Evolutionary conservation across 148 eudicot species (phyloP), one percentile per base, ranked within the genome.

Genomic region (Chenopodium berlandieri): DNA sequence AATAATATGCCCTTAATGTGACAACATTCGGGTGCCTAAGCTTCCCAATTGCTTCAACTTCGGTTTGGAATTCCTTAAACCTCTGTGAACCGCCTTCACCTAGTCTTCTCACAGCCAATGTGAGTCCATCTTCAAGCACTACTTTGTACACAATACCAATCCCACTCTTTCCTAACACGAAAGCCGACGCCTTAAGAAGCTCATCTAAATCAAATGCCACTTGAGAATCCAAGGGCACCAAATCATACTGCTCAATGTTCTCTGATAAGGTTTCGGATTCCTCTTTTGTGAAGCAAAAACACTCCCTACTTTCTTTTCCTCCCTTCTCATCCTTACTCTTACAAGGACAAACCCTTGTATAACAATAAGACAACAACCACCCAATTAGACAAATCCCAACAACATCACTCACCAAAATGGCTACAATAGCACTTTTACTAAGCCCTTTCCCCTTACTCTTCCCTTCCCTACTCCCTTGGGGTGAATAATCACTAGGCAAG

Each of bases 71-170:
- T 81, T 96, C 99, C 84, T 92, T 96, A 75, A 94, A 90, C 85
- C 98, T 85, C 81, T 96, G 98, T 2, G 97, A 91, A 76, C 98
- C 99, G 6, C 99, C 99, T 89, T 96, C 99, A 10, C 99, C 99
- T 60, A 96, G 83, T 84, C 99, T 88, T 82, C 99, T 92, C 46
- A 96, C 99, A 32, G 99, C 98, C 80, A 96, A 88, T 9, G 88
- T 90, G 70, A 87, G 82, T 74, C 98, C 99, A 77, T 90, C 99
- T 79, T 94, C 99, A 56, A 96, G 97, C 85, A 94, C 98, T 71
- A 94, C 99, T 74, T 92, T 96, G 81, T 96, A 96, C 71, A 94
- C 98, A 87, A 96, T 96, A 60, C 99, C 98, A 71, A 92, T 94
- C 63, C 94, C 99, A 81, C 99, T 96, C 88, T 94, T 94, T 25